A percentile compares a stretch with the other conserved stretches of the same genome.
phyloP scores from a whole-genome alignment of 345 rosid species.

The Eucalyptus caleyi region DNA sequence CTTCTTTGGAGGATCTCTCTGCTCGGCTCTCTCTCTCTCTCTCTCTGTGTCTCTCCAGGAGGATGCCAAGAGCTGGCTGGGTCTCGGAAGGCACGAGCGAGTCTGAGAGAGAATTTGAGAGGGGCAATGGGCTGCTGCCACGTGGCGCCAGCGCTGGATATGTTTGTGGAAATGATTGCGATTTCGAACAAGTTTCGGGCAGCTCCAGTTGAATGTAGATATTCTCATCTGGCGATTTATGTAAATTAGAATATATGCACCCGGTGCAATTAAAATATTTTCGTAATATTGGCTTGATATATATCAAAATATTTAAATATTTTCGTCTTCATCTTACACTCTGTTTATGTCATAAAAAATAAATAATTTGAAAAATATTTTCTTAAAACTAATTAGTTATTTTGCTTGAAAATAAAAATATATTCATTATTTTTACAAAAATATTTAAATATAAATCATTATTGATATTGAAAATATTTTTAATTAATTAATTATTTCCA shows the following conservation, averaged over 20 bases:
- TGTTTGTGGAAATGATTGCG: not conserved
- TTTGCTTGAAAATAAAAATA: fast-evolving
- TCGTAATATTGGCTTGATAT: not conserved
- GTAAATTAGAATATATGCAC: not conserved
- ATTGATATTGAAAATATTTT: no score
- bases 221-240: not conserved
- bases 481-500: no score
- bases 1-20: not conserved
- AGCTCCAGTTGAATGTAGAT: not conserved
- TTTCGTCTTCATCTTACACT: no score
- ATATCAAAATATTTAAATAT: no score
- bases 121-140: conserved; percentile 52
- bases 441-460: no score
- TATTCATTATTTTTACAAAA: fast-evolving
- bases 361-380: no score
- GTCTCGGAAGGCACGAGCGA: not conserved
- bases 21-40: not conserved
- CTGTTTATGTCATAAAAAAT: fast-evolving
- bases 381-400: fast-evolving
- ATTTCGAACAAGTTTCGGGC: not conserved
- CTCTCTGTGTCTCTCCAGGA: not conserved
- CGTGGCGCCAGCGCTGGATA: conserved; percentile 18
- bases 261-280: not conserved
- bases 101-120: conserved; percentile 22
- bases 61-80: not conserved